Base-by-base conservation (phyloP, 1,139 yeast species). In the Nadsonia starkeyi-henricii region DNA sequence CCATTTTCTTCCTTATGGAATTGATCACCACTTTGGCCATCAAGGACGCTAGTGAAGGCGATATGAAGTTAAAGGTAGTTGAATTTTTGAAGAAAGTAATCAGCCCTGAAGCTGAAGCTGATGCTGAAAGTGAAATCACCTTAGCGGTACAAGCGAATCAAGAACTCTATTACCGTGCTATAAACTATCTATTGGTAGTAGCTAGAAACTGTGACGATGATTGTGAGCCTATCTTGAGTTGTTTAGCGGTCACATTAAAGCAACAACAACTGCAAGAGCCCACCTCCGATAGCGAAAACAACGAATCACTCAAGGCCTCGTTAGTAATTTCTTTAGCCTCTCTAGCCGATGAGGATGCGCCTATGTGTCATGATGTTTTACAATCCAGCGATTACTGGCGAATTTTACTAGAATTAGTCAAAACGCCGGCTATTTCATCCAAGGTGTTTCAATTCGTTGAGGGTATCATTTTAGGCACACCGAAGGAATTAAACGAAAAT, bases 281-380 rank as follows among this genome's bases (percentile, higher is more conserved):
- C 7, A 7, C 7, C 3, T n/a, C 43, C 4, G 45, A 44, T 17
- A 50, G 55, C 20, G 50, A 53, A 19, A 51, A 43, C 17, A 50
- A 53, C 37, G 52, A 54, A 12, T 47, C 57, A 36, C 50, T 48
- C 37, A 44, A 54, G 13, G 44, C 53, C 3, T 28, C 47, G 7
- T 42, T 56, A 17, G 58, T 80, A 13, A 70, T 65, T 45, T 84
- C 84, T 19, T 59, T 82, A 23, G 66, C 81, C 44, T 67, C 76
- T 2, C 62, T 80, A 45, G 66, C 74, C 2, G 75, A 72, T 45
- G 71, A 69, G 46, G 77, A 73, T 13, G 65, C 76, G 2, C 73
- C 78, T 72, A 67, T 73, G 49, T 65, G 65, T 15, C 63, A 41
- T 15, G n/a, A 21, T 26, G 55, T 51, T 5, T 36, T 55, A 15